Percentiles rank a stretch among this genome's conserved stretches.
These are phyloP conservation scores for Aspergillus brasiliensis DNA, from an alignment of 2,329 filamentous ascomycete genomes.

Conservation along the genomic window DNA sequence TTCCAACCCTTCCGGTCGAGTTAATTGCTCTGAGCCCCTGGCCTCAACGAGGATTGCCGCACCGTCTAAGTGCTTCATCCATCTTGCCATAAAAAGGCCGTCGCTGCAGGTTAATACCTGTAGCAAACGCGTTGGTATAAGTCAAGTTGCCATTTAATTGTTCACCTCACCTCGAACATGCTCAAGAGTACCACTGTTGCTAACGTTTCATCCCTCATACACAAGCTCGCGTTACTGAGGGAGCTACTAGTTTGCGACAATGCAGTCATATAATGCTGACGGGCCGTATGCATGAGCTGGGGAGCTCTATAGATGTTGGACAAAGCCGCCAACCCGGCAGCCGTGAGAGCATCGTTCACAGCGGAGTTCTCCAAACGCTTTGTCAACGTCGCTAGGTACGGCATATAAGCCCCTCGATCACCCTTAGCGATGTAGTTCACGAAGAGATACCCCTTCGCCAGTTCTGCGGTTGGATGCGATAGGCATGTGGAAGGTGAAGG, in stretches of 20 bases:
- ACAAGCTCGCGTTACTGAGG: not conserved
- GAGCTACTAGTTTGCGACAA: not conserved
- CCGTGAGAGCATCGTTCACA: not conserved
- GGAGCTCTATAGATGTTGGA: slow-evolving; percentile 2
- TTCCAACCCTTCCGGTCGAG: not conserved
- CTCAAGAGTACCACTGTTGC: slow-evolving; percentile 1
- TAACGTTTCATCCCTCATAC: slow-evolving; percentile 1
- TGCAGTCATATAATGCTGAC: not conserved
- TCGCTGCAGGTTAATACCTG: not conserved
- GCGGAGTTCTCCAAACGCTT: not conserved
- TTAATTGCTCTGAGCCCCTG: not conserved
- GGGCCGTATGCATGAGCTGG: not conserved
- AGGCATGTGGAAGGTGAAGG: not conserved
- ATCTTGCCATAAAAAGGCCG: not conserved
- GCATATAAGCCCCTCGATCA: not conserved
- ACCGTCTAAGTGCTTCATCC: slow-evolving; percentile 4
- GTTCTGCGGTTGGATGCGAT: not conserved
- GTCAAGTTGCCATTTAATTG: not conserved
- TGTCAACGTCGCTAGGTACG: not conserved
- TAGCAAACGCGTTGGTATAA: not conserved
- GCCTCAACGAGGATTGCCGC: not conserved
- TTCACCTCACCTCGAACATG: not conserved
- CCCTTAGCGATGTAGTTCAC: not conserved
- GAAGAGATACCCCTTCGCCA: not conserved
- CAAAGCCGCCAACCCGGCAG: not conserved